phyloP scores from a whole-genome alignment of 148 eudicot species.

The Linanthus parryae region DNA sequence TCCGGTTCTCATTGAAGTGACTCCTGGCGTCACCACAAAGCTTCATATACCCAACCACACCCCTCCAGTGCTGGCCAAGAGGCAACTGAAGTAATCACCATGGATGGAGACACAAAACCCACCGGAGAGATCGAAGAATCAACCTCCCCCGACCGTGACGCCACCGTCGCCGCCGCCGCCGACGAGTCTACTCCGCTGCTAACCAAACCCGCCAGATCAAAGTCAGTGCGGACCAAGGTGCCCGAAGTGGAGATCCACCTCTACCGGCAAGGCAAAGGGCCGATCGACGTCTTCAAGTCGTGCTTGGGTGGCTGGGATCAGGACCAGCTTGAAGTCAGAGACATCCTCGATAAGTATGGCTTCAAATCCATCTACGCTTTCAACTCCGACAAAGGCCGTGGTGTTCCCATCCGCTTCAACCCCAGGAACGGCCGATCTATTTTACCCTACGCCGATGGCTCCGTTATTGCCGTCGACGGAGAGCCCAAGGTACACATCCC shows the following conservation, averaged over 20 bases:
- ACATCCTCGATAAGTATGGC: constrained; percentile 59
- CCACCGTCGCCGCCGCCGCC: too few relatives aligned
- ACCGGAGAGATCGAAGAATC: too few relatives aligned
- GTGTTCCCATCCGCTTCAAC: constrained; percentile 72
- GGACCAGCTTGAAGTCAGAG: constrained; percentile 75
- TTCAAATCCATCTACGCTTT: constrained; percentile 72
- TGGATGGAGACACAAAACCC: too few relatives aligned
- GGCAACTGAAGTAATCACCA: too few relatives aligned
- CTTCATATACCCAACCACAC: too few relatives aligned
- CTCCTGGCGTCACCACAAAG: too few relatives aligned
- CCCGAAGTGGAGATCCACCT: constrained; percentile 66
- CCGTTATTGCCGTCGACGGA: constrained; percentile 64
- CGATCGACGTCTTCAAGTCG: constrained; percentile 53
- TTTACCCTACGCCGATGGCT: constrained; percentile 57
- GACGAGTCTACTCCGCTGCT: constrained; percentile 25
- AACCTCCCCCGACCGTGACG: too few relatives aligned
- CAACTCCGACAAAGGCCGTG: constrained; percentile 46
- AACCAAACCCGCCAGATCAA: constrained; percentile 5
- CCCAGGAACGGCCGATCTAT: constrained; percentile 72
- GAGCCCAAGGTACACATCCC: constrained; percentile 69
- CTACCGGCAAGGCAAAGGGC: constrained; percentile 62
- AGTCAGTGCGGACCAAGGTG: constrained; percentile 51
- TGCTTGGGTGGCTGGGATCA: constrained; percentile 81
- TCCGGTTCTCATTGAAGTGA: too few relatives aligned
- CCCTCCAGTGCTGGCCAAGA: too few relatives aligned